A percentile compares a stretch with the other conserved stretches of the same genome.
phyloP scores from a whole-genome alignment of 371 early-diverging fungal genomes.

The Apophysomyces ossiformis region DNA sequence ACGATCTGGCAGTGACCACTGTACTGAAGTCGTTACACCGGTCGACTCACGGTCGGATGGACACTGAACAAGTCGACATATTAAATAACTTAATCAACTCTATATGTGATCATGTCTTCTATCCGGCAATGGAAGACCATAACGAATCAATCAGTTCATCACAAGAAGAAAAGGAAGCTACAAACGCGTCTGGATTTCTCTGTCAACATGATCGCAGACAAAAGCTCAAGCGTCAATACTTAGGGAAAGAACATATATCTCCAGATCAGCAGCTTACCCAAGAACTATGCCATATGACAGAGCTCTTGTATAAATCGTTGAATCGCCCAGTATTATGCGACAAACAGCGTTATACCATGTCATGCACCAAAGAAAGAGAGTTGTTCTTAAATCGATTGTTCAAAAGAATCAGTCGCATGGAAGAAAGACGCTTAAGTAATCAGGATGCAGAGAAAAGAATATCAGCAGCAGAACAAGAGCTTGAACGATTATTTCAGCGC shows the following conservation, averaged over 20 bases:
- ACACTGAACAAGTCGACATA: background rate
- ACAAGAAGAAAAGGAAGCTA: background rate
- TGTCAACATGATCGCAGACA: background rate
- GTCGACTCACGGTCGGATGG: background rate
- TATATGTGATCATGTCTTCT: background rate
- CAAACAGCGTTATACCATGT: slow-evolving; percentile 2
- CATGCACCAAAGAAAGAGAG: background rate
- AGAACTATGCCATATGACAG: background rate
- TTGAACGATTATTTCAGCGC: background rate
- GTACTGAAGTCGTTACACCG: background rate
- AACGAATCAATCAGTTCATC: background rate
- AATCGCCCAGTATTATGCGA: background rate
- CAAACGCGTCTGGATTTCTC: background rate
- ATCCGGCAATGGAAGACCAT: background rate
- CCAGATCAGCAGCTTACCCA: background rate
- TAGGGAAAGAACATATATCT: background rate
- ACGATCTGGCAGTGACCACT: background rate
- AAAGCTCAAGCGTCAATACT: background rate
- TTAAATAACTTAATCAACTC: background rate
- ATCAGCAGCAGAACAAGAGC: background rate
- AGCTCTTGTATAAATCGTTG: background rate
- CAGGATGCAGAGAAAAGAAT: background rate
- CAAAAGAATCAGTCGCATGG: background rate
- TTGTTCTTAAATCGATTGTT: background rate
- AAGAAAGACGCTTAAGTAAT: background rate